phyloP scores from a whole-genome alignment of 305 asterid genomes.

The Fraxinus ornus region DNA sequence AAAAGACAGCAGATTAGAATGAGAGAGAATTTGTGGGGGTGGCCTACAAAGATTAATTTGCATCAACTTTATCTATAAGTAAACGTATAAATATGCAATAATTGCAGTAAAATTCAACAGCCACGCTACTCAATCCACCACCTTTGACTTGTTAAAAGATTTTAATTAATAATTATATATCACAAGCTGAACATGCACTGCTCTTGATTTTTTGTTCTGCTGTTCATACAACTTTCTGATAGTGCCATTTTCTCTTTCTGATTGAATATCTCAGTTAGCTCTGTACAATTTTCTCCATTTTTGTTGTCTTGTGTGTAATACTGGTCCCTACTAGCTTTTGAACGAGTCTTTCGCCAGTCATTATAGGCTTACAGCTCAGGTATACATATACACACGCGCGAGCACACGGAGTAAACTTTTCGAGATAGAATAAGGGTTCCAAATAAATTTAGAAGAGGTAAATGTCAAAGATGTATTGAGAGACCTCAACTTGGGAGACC shows the following conservation, averaged over 20 bases:
- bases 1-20: conserved; percentile 13
- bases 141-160: conserved; percentile 23
- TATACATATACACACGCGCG: not conserved
- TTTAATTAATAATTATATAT: not conserved
- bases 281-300: conserved; percentile 7
- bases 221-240: conserved; percentile 34
- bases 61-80: not conserved
- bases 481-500: not conserved
- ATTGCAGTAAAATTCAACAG: conserved; percentile 14
- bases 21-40: conserved; percentile 30
- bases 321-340: not conserved
- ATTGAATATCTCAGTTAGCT: not conserved
- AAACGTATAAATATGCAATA: not conserved
- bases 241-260: conserved; percentile 8
- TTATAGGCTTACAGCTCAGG: not conserved
- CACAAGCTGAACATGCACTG: conserved; percentile 4
- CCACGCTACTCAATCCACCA: conserved; percentile 7
- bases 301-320: not conserved
- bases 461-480: not conserved
- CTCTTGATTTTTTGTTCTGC: conserved; percentile 24
- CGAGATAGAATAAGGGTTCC: not conserved
- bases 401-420: not conserved
- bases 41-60: conserved; percentile 17
- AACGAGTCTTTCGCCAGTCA: not conserved
- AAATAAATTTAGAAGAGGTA: not conserved